phyloP scores from a whole-genome alignment of 495 filamentous ascomycete genomes.

The Penicillium samsonianum region DNA sequence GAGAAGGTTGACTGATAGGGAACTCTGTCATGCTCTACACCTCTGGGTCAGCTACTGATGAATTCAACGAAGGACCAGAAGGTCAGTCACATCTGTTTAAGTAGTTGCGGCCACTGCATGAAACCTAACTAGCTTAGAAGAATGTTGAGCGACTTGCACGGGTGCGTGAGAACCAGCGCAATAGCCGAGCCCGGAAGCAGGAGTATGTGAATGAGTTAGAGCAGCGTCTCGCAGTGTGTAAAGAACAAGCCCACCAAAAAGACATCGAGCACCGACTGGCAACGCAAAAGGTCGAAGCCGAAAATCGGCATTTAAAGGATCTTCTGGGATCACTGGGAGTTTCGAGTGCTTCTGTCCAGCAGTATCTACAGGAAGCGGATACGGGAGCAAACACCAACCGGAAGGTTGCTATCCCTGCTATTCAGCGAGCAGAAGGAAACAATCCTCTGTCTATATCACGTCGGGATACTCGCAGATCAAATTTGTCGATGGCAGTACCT shows the following conservation, averaged over 20 bases:
- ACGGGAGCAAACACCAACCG: conserved; percentile 20
- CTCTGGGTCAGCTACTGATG: neutral
- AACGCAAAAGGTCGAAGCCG: conserved; percentile 40
- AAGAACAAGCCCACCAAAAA: conserved; percentile 42
- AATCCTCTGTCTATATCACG: neutral
- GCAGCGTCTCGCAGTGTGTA: conserved; percentile 58
- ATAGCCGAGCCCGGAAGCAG: conserved; percentile 72
- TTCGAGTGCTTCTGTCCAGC: conserved; percentile 27
- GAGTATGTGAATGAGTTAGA: conserved; percentile 75
- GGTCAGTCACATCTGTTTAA: neutral
- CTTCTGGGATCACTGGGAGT: conserved; percentile 34
- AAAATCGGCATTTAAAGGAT: conserved; percentile 37
- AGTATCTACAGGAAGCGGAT: conserved; percentile 31
- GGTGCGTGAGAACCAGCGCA: conserved; percentile 79
- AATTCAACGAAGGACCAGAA: conserved; percentile 3
- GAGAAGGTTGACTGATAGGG: neutral
- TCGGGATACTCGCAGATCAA: neutral
- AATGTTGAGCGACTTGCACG: conserved; percentile 41
- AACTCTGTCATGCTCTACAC: neutral
- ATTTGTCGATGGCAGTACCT: neutral
- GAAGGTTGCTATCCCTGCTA: conserved; percentile 46
- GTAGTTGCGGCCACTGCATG: neutral
- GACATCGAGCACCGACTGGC: conserved; percentile 42
- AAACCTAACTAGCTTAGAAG: conserved; percentile 26
- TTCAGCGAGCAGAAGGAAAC: conserved; percentile 16